phyloP scores from a whole-genome alignment of 495 filamentous ascomycete species.

The Talaromyces borbonicus region DNA sequence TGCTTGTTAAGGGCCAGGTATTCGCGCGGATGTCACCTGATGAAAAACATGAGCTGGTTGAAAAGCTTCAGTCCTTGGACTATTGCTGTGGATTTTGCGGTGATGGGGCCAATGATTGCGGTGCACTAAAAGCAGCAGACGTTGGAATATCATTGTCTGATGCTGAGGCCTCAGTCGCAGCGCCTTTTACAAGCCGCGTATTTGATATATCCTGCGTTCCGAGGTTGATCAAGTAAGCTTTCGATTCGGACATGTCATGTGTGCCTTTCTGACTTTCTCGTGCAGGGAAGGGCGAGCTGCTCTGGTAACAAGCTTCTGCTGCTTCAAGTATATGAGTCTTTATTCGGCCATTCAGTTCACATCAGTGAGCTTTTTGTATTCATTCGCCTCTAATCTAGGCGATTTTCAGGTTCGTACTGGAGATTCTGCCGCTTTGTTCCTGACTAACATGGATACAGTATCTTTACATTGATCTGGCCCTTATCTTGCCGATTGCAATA shows the following conservation, averaged over 20 bases:
- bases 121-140: conserved; percentile 93
- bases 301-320: conserved; percentile 95
- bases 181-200: conserved; percentile 88
- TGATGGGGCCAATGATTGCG: conserved; percentile 97
- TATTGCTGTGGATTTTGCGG: conserved; percentile 97
- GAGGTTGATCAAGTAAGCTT: conserved; percentile 69
- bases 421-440: conserved; percentile 1
- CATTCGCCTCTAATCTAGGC: conserved; percentile 88
- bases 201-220: conserved; percentile 98
- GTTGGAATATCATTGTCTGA: conserved; percentile 98
- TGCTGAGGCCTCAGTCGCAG: conserved; percentile 94
- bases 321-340: conserved; percentile 99
- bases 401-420: conserved; percentile 67
- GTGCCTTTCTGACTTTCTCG: conserved; percentile 1
- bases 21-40: conserved; percentile 99
- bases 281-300: conserved; percentile 81
- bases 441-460: conserved; percentile 42
- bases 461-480: conserved; percentile 83
- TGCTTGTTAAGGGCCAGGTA: conserved; percentile 85
- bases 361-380: conserved; percentile 96
- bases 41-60: conserved; percentile 96
- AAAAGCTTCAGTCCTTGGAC: conserved; percentile 92
- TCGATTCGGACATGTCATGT: not conserved
- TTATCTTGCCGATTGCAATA: conserved; percentile 93
- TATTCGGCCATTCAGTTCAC: conserved; percentile 99